Percentiles rank a stretch among this genome's conserved stretches.
Conservation (phyloP, 2,329 filamentous ascomycete species). For the Sclerotinia spermophila region DNA sequence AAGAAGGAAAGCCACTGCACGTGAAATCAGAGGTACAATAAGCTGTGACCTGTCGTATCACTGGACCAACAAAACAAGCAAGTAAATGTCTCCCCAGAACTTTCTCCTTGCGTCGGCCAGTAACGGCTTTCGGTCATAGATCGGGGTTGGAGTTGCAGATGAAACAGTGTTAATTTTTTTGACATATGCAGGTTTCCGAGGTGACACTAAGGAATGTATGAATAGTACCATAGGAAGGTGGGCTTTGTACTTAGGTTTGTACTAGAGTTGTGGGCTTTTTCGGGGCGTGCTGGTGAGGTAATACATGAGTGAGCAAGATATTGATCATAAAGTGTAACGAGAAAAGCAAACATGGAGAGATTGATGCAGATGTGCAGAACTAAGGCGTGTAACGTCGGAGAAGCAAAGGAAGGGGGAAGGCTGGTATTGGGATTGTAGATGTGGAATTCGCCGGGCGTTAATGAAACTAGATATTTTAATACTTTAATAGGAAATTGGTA, state of each 20-base stretch:
- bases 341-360: conserved; percentile 8
- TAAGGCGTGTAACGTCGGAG: not conserved
- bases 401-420: not conserved
- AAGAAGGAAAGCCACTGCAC: conserved; percentile 5
- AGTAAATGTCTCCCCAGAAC: not conserved
- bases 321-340: conserved; percentile 8
- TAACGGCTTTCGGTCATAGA: conserved; percentile 17
- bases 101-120: conserved; percentile 15
- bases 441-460: not conserved
- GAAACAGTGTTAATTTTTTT: conserved; percentile 15
- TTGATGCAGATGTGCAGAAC: not conserved
- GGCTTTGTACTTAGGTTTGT: not conserved
- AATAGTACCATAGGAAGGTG: not conserved
- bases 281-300: not conserved
- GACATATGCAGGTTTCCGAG: conserved; percentile 20
- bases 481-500: not conserved
- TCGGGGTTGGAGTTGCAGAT: conserved; percentile 12
- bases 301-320: conserved; percentile 10
- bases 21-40: conserved; percentile 9
- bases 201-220: conserved; percentile 9
- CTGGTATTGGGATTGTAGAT: not conserved
- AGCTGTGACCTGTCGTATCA: conserved; percentile 5
- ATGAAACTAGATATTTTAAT: not conserved
- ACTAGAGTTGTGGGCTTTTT: not conserved
- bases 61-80: not conserved